These are phyloP conservation scores for Ophiostoma novo-ulmi DNA, from an alignment of 2,329 filamentous ascomycete genomes.

Conservation along the genomic window DNA sequence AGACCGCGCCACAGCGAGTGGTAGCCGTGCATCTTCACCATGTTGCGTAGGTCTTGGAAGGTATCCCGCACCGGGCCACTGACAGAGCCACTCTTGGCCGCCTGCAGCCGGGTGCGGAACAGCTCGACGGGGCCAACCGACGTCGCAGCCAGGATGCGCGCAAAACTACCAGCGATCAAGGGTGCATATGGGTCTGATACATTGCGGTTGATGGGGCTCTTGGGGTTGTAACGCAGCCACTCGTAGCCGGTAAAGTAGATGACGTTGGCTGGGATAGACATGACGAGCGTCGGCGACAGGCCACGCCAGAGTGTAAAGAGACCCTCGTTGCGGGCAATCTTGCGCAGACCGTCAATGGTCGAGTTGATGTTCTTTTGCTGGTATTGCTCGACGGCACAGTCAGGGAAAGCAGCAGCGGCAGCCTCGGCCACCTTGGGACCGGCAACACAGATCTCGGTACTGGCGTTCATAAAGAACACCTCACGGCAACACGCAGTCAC, in stretches of 20 bases:
- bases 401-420: slow-evolving; percentile 44
- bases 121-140: slow-evolving; percentile 89
- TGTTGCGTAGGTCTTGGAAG: slow-evolving; percentile 66
- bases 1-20: slow-evolving; percentile 84
- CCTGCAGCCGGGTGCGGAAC: slow-evolving; percentile 87
- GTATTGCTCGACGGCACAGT: slow-evolving; percentile 83
- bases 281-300: slow-evolving; percentile 85
- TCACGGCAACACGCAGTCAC: slow-evolving; percentile 94
- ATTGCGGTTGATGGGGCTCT: slow-evolving; percentile 63
- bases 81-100: slow-evolving; percentile 53
- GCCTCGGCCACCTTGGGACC: slow-evolving; percentile 52
- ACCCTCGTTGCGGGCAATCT: slow-evolving; percentile 93
- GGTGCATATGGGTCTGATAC: slow-evolving; percentile 69
- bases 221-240: slow-evolving; percentile 71
- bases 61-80: slow-evolving; percentile 75
- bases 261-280: slow-evolving; percentile 92
- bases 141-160: slow-evolving; percentile 73
- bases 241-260: slow-evolving; percentile 99
- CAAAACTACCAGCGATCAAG: slow-evolving; percentile 70
- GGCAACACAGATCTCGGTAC: slow-evolving; percentile 74
- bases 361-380: slow-evolving; percentile 80
- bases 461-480: slow-evolving; percentile 92
- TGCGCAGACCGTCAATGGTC: slow-evolving; percentile 84
- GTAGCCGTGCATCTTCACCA: slow-evolving; percentile 74
- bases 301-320: slow-evolving; percentile 83